Evolutionary conservation across 169 alveolate species (phyloP).

Genomic region (Plasmodium adleri): DNA sequence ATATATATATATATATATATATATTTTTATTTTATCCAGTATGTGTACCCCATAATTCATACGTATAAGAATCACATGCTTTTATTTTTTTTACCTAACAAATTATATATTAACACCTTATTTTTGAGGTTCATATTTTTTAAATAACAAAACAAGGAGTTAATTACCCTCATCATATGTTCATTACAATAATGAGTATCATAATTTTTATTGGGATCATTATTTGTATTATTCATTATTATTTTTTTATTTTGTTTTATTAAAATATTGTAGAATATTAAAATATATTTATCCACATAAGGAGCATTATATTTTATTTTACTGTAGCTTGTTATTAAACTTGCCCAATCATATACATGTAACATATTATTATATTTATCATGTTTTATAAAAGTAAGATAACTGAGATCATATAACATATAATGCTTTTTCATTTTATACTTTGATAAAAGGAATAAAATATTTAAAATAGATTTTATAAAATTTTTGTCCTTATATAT

Average conservation of each 20-base stretch:
- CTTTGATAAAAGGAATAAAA: slow-evolving; percentile 4
- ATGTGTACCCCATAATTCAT: too few species aligned
- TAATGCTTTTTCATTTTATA: background rate
- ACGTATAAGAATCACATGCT: background rate
- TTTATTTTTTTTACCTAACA: background rate
- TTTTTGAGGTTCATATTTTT: slow-evolving; percentile 2
- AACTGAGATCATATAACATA: background rate
- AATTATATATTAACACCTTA: background rate
- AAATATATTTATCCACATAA: background rate
- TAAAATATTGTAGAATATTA: background rate
- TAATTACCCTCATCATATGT: background rate
- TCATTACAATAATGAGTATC: too few species aligned
- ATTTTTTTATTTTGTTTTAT: background rate
- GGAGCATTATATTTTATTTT: background rate
- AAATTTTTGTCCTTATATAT: background rate
- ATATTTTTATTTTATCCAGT: background rate
- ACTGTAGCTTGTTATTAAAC: slow-evolving; percentile 11
- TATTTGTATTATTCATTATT: too few species aligned
- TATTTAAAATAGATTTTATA: slow-evolving; percentile 2
- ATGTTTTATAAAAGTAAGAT: slow-evolving; percentile 1
- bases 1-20: too few species aligned
- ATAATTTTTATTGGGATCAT: too few species aligned
- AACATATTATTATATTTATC: background rate
- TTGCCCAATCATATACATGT: slow-evolving; percentile 29
- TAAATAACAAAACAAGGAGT: slow-evolving; percentile 6